These are phyloP conservation scores for Coemansia sp. DNA, from an alignment of 192 early-diverging fungal genomes.

Conservation along the genomic window DNA sequence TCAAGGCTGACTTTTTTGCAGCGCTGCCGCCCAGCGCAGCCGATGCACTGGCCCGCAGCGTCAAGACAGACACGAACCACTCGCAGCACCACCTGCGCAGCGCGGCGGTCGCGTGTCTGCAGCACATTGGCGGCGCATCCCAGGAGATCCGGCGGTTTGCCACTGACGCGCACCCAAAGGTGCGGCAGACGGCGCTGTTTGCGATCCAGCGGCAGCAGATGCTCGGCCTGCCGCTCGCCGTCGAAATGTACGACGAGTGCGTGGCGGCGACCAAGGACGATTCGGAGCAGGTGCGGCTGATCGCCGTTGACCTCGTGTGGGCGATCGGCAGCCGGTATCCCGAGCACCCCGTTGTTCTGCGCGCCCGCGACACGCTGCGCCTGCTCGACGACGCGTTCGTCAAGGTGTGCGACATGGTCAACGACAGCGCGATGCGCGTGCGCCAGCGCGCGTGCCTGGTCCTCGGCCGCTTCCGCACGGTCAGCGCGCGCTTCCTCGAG, in stretches of 20 bases:
- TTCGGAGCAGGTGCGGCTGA: constrained; percentile 69
- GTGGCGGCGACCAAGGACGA: constrained; percentile 68
- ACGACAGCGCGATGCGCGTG: constrained; percentile 66
- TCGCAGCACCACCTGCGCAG: constrained; percentile 47
- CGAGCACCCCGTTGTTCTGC: constrained; percentile 36
- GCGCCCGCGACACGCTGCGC: constrained; percentile 42
- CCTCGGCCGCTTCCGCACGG: constrained; percentile 65
- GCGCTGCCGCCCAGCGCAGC: background rate
- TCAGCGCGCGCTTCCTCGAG: constrained; percentile 56
- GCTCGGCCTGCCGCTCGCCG: constrained; percentile 17
- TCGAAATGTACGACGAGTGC: constrained; percentile 60
- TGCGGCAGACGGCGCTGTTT: constrained; percentile 29
- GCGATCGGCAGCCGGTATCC: constrained; percentile 55
- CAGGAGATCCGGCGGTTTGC: constrained; percentile 23
- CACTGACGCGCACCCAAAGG: constrained; percentile 41
- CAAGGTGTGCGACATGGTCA: constrained; percentile 80
- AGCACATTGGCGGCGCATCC: background rate
- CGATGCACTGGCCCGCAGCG: background rate
- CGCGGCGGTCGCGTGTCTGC: constrained; percentile 25
- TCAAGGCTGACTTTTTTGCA: constrained; percentile 21
- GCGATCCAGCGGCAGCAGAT: constrained; percentile 35
- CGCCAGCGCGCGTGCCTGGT: constrained; percentile 72
- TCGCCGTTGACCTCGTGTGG: constrained; percentile 67
- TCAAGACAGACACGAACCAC: constrained; percentile 4
- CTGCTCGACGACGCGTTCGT: constrained; percentile 76